Percentiles rank a stretch among this genome's conserved stretches.
Evolutionary conservation across 2,329 filamentous ascomycete species (phyloP).

Genomic region (Arthrobotrys sinensis): DNA sequence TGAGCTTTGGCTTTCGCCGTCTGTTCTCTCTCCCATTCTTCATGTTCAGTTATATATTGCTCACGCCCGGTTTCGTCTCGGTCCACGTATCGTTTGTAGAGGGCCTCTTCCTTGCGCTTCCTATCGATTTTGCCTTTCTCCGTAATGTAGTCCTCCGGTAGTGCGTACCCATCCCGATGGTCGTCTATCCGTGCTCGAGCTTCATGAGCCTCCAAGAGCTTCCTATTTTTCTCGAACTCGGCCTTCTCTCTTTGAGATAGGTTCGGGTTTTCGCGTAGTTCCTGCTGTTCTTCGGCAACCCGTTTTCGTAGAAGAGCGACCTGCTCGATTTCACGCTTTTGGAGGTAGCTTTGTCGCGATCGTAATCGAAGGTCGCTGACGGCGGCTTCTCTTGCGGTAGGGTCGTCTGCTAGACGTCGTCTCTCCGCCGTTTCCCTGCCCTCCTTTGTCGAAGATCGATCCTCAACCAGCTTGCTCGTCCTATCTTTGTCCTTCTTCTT

Average conservation of each 20-base stretch:
- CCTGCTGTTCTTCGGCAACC: conserved; percentile 87
- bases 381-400: conserved; percentile 78
- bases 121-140: conserved; percentile 90
- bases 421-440: conserved; percentile 74
- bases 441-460: conserved; percentile 73
- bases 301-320: conserved; percentile 89
- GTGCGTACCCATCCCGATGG: conserved; percentile 88
- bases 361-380: conserved; percentile 85
- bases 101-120: conserved; percentile 87
- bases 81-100: conserved; percentile 93
- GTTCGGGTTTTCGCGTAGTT: conserved; percentile 81
- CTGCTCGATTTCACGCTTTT: conserved; percentile 90
- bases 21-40: conserved; percentile 96
- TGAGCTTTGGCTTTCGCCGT: conserved; percentile 83
- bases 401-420: conserved; percentile 77
- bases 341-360: conserved; percentile 91
- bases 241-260: conserved; percentile 84
- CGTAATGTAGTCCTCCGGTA: conserved; percentile 95
- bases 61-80: conserved; percentile 89
- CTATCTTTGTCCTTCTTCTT: conserved; percentile 79
- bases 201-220: conserved; percentile 84
- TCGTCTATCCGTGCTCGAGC: conserved; percentile 91
- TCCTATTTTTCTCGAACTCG: conserved; percentile 89
- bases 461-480: conserved; percentile 78
- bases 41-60: conserved; percentile 90